A percentile compares a stretch with the other conserved stretches of the same genome.
Evolutionary conservation across 805 yeast genomes (phyloP).

Genomic region (Candida maris): DNA sequence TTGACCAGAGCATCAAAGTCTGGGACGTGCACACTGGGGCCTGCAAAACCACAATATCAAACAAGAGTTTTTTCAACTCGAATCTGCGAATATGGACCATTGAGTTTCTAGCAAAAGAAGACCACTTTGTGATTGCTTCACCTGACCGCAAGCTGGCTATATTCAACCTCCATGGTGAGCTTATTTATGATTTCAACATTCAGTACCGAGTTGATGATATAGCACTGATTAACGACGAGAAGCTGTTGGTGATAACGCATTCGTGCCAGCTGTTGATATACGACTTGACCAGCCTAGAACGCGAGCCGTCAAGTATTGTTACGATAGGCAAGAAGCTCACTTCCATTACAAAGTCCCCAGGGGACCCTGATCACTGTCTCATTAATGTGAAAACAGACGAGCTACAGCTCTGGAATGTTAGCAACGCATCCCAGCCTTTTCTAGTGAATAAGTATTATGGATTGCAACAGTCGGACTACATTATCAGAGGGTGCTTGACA

Average conservation of each 20-base stretch:
- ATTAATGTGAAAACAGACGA: conserved; percentile 72
- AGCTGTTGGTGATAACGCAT: conserved; percentile 59
- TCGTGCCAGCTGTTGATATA: conserved; percentile 60
- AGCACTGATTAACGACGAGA: conserved; percentile 62
- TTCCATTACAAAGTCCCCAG: conserved; percentile 54
- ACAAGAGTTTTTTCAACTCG: conserved; percentile 18
- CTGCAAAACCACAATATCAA: conserved; percentile 18
- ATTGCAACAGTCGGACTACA: conserved; percentile 63
- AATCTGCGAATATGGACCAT: conserved; percentile 48
- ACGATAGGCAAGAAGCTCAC: conserved; percentile 58
- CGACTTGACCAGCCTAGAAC: conserved; percentile 35
- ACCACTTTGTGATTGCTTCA: conserved; percentile 64
- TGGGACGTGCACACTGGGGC: conserved; percentile 54
- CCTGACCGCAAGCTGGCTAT: conserved; percentile 64
- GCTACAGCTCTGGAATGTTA: conserved; percentile 76
- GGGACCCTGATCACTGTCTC: conserved; percentile 49
- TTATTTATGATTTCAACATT: conserved; percentile 22
- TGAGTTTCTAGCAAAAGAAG: conserved; percentile 54
- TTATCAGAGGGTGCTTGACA: conserved; percentile 77
- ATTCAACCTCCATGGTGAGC: conserved; percentile 37
- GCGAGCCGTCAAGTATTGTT: conserved; percentile 34
- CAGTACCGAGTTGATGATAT: conserved; percentile 60
- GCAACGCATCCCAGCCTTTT: conserved; percentile 39
- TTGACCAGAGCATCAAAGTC: conserved; percentile 64
- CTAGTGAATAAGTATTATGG: conserved; percentile 66